Evolutionary conservation across 352 stramenopile genomes (phyloP).

Genomic region (Halophytophthora batemanensis): DNA sequence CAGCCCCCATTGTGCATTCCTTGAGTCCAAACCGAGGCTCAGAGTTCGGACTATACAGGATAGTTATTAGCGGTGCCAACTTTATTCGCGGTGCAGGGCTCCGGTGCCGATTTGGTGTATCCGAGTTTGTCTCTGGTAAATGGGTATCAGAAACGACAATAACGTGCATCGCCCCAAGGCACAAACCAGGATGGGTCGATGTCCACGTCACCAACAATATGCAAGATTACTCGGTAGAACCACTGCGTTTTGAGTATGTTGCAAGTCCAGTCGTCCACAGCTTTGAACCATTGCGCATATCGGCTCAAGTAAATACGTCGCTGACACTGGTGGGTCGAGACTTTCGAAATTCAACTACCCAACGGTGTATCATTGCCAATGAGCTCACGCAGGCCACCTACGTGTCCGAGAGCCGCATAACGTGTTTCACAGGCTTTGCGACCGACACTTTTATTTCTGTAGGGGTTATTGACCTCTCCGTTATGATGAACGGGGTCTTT

Average conservation of each 20-base stretch:
- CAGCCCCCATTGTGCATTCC: constrained; percentile 7
- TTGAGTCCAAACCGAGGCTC: constrained; percentile 29
- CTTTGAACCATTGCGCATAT: constrained; percentile 24
- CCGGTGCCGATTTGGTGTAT: constrained; percentile 41
- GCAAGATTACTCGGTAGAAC: constrained; percentile 40
- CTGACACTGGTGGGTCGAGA: constrained; percentile 27
- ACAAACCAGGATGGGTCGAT: constrained; percentile 27
- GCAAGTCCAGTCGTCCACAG: constrained; percentile 26
- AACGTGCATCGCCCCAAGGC: constrained; percentile 25
- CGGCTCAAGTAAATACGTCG: constrained; percentile 1
- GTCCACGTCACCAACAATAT: constrained; percentile 57
- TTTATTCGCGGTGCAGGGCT: constrained; percentile 34
- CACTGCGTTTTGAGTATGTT: constrained; percentile 36
- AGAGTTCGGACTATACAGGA: constrained; percentile 20
- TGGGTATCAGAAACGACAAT: constrained; percentile 36
- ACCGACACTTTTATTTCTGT: constrained; percentile 17
- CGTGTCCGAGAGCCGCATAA: constrained; percentile 23
- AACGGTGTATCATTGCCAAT: constrained; percentile 35
- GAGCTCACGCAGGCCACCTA: constrained; percentile 21
- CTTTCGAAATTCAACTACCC: constrained; percentile 34
- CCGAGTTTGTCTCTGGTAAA: constrained; percentile 19
- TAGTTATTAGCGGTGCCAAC: constrained; percentile 29
- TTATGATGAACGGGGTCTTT: constrained; percentile 24
- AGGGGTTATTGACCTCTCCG: constrained; percentile 30
- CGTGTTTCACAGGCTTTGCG: constrained; percentile 12